Evolutionary conservation across 768 basidiomycete genomes (phyloP).

Genomic region (Leccinum subtestaceum): DNA sequence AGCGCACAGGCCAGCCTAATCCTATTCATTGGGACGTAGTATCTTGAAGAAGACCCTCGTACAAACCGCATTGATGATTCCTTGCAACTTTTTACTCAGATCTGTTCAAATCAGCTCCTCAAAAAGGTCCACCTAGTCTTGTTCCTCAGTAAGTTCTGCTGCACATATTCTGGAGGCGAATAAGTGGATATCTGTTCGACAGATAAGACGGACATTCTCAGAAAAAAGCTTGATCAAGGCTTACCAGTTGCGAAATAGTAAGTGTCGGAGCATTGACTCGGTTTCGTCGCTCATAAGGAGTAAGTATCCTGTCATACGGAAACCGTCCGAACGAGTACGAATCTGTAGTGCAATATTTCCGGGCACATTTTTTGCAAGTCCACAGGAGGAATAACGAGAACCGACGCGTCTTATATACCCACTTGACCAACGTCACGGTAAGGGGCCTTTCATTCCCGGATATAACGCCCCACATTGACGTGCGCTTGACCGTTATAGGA

Average conservation of each 20-base stretch:
- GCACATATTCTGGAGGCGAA: not conserved
- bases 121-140: constrained; percentile 64
- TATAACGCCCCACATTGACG: not conserved
- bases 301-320: constrained; percentile 77
- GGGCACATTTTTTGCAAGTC: constrained; percentile 79
- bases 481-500: constrained; percentile 44
- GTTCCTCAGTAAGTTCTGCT: constrained; percentile 49
- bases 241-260: constrained; percentile 79
- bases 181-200: not conserved
- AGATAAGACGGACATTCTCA: constrained; percentile 81
- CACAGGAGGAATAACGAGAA: constrained; percentile 79
- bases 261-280: constrained; percentile 21
- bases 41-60: constrained; percentile 82
- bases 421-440: constrained; percentile 80
- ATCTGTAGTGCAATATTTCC: constrained; percentile 81
- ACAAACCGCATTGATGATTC: constrained; percentile 88
- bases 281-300: constrained; percentile 8
- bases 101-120: constrained; percentile 76
- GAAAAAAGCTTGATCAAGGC: constrained; percentile 66
- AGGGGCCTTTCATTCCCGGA: constrained; percentile 16
- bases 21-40: constrained; percentile 40
- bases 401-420: constrained; percentile 75
- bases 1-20: not conserved
- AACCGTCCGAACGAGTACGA: constrained; percentile 81
- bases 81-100: constrained; percentile 82